Evolutionary conservation across 345 rosid genomes (phyloP), one percentile per base, ranked within the genome.

Genomic region (Adansonia digitata): DNA sequence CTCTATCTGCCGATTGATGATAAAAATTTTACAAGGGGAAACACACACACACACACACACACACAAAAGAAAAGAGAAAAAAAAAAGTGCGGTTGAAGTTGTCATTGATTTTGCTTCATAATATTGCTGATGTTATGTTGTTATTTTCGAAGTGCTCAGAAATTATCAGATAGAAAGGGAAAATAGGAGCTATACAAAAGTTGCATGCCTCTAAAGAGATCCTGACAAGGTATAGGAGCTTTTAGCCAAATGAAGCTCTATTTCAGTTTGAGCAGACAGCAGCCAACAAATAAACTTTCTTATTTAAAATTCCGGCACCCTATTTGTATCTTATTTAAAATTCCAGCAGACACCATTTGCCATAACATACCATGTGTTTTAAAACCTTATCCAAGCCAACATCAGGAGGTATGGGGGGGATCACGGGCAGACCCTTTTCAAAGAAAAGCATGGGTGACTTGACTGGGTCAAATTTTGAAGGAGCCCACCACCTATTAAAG

Each of bases 401-500:
- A 66, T 84, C 82, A 49, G 97, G 90, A 62, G 87, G 74, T 62
- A 95, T 2, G 3, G 90, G 90, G 75, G 99, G 97, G 70, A 93
- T 78, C 27, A 93, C 52, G 29, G 99, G 96, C 49, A 64, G 80
- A 62, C 85, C 88, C 31, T 77, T 82, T 87, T 86, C 88, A 84
- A 89, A 95, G 93, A 95, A 95, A 81, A 93, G 86, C 98, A 93
- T 90, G 48, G 98, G 98, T 26, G 94, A 85, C 74, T 90, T 91
- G 22, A 86, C 64, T 17, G 98, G 96, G 65, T 90, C 93, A 79
- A 95, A 95, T 80, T 95, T 95, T 51, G 97, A 85, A 60, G 98
- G 97, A 55, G 97, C 97, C 94, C 93, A 87, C 99, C 98, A 95
- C 96, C 98, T 95, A 79, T 64, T 18, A 53, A 31, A 13, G 72